phyloP scores from a whole-genome alignment of 176 grass and related monocot species.

The Paspalum notatum region DNA sequence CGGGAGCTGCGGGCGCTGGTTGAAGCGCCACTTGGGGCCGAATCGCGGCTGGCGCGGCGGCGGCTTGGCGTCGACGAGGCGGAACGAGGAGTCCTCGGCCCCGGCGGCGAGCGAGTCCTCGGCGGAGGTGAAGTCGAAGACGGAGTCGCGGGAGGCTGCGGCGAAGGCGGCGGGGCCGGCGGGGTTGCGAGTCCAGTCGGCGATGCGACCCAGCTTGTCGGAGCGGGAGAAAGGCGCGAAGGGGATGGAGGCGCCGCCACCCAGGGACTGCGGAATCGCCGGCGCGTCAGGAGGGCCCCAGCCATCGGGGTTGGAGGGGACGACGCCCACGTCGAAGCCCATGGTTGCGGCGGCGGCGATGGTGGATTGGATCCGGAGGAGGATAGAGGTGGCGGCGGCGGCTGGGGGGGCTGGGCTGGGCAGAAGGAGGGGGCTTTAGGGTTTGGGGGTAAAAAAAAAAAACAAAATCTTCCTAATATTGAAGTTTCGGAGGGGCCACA shows the following conservation, averaged over 20 bases:
- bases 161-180: slow-evolving; percentile 38
- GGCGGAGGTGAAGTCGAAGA: slow-evolving; percentile 76
- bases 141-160: slow-evolving; percentile 64
- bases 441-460: neutral
- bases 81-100: slow-evolving; percentile 71
- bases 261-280: slow-evolving; percentile 43
- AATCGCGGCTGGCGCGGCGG: slow-evolving; percentile 67
- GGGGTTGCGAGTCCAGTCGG: slow-evolving; percentile 77
- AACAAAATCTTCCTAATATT: too few relatives aligned
- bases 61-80: slow-evolving; percentile 70
- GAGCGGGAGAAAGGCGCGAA: slow-evolving; percentile 89
- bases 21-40: slow-evolving; percentile 76
- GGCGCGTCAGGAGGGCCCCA: slow-evolving; percentile 77
- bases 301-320: slow-evolving; percentile 77
- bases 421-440: slow-evolving; percentile 19
- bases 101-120: slow-evolving; percentile 64
- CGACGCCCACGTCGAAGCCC: slow-evolving; percentile 74
- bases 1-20: slow-evolving; percentile 74
- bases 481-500: neutral
- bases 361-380: slow-evolving; percentile 38
- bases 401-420: slow-evolving; percentile 2
- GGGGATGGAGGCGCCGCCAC: slow-evolving; percentile 58
- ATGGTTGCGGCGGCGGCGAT: slow-evolving; percentile 41
- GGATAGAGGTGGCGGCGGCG: neutral
- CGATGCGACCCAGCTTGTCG: slow-evolving; percentile 84